Evolutionary conservation across 75 land plant species (phyloP).

Genomic region (Ceratopteris richardii): DNA sequence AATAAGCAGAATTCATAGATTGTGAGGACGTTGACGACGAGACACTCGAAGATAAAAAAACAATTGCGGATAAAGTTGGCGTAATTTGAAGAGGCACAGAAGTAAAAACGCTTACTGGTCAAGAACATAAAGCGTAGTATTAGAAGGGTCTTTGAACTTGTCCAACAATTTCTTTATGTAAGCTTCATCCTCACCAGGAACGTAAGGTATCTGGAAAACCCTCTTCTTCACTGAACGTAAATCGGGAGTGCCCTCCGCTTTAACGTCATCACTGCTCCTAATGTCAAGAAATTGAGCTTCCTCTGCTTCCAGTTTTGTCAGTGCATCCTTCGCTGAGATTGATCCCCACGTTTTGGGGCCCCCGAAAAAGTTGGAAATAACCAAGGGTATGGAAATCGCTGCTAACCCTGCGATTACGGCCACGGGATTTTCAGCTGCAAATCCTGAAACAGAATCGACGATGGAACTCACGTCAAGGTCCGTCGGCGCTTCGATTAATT

Average conservation of each 20-base stretch:
- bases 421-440: constrained; percentile 50
- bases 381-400: constrained; percentile 48
- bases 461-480: constrained; percentile 10
- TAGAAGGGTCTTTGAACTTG: constrained; percentile 80
- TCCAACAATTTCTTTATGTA: constrained; percentile 56
- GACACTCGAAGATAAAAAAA: too few relatives aligned
- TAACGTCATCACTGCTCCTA: constrained; percentile 43
- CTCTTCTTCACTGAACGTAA: constrained; percentile 58
- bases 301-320: constrained; percentile 40
- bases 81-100: too few relatives aligned
- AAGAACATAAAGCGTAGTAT: constrained; percentile 67
- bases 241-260: constrained; percentile 70
- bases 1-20: too few relatives aligned
- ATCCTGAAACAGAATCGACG: constrained; percentile 30
- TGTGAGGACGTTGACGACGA: too few relatives aligned
- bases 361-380: constrained; percentile 42
- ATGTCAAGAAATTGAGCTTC: constrained; percentile 75
- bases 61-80: too few relatives aligned
- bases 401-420: constrained; percentile 45
- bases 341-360: constrained; percentile 45
- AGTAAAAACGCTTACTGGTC: constrained; percentile 66
- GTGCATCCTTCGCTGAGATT: constrained; percentile 59
- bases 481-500: not conserved
- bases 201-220: constrained; percentile 47
- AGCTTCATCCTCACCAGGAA: constrained; percentile 43